Evolutionary conservation across 2,329 filamentous ascomycete species (phyloP).

Genomic region (Mycosphaerelloides madeirae): DNA sequence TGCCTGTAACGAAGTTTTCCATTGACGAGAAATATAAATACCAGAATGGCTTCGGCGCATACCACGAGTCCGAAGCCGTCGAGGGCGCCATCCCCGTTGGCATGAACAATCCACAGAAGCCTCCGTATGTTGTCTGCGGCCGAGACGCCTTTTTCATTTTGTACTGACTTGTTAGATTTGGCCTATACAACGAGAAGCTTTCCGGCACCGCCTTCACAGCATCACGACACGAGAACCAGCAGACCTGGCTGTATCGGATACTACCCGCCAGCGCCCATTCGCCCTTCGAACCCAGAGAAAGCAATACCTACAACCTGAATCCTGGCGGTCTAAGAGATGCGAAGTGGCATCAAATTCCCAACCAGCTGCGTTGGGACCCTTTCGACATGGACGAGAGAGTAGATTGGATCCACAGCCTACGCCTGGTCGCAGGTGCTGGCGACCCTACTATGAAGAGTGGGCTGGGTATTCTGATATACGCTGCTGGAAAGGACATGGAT

Average conservation of each 20-base stretch:
- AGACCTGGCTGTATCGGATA: conserved; percentile 56
- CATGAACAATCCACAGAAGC: conserved; percentile 78
- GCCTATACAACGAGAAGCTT: conserved; percentile 72
- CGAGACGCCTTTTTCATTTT: no score
- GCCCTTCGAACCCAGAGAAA: conserved; percentile 49
- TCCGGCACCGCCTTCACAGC: conserved; percentile 58
- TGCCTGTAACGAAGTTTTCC: conserved; percentile 62
- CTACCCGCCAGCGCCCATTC: conserved; percentile 55
- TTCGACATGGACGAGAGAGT: conserved; percentile 67
- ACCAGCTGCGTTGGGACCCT: conserved; percentile 75
- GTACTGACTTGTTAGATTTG: conserved; percentile 39
- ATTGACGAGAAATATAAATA: conserved; percentile 68
- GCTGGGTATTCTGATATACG: conserved; percentile 74
- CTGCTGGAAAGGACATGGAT: conserved; percentile 72
- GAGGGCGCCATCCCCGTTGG: conserved; percentile 68
- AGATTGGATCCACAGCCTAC: conserved; percentile 65
- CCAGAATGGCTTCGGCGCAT: conserved; percentile 70
- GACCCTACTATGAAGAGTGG: conserved; percentile 75
- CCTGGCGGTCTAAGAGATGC: conserved; percentile 36
- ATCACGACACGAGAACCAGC: conserved; percentile 53
- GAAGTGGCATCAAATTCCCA: conserved; percentile 66
- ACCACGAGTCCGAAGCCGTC: conserved; percentile 77
- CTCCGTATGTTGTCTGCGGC: conserved; percentile 37
- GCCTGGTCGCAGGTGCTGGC: conserved; percentile 72
- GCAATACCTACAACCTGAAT: conserved; percentile 47